Percentiles rank a stretch among this genome's conserved stretches.
These are phyloP conservation scores for Aureobasidium leucospermi DNA, from an alignment of 2,329 filamentous ascomycete genomes.

Conservation along the genomic window DNA sequence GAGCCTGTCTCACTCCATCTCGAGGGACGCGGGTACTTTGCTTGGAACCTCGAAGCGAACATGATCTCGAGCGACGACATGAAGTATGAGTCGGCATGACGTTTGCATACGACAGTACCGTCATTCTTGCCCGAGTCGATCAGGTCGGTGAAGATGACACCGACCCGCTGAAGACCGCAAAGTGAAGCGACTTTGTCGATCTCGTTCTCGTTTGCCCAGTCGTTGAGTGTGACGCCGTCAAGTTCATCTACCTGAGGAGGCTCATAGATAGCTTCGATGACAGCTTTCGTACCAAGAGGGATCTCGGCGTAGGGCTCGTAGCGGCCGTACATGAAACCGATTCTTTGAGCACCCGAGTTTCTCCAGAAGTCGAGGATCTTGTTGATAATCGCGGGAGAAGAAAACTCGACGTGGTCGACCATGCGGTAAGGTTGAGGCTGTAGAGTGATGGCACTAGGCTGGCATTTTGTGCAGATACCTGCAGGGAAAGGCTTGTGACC, in stretches of 20 bases:
- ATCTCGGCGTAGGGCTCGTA: constrained; percentile 90
- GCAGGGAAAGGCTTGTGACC: constrained; percentile 92
- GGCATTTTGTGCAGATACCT: constrained; percentile 96
- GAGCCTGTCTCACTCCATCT: constrained; percentile 95
- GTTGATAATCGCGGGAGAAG: constrained; percentile 75
- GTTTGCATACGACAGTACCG: constrained; percentile 85
- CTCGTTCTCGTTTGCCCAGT: constrained; percentile 79
- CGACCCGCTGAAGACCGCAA: constrained; percentile 82
- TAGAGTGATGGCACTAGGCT: constrained; percentile 91
- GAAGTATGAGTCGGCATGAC: constrained; percentile 91
- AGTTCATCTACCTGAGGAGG: constrained; percentile 83
- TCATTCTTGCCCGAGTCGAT: constrained; percentile 65
- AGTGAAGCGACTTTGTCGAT: constrained; percentile 72
- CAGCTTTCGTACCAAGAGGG: constrained; percentile 85
- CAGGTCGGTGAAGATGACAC: constrained; percentile 91
- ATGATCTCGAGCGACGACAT: constrained; percentile 86
- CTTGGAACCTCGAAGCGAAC: constrained; percentile 82
- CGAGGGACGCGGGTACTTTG: constrained; percentile 77
- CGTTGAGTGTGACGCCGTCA: constrained; percentile 76
- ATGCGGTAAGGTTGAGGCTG: constrained; percentile 91
- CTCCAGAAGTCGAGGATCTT: constrained; percentile 90
- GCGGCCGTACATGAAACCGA: constrained; percentile 85
- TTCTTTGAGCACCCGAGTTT: constrained; percentile 70
- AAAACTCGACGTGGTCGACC: constrained; percentile 98
- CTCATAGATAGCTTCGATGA: constrained; percentile 96